These are phyloP conservation scores for Lolium perenne DNA, from an alignment of 176 grass and related monocot species.

Conservation along the genomic window DNA sequence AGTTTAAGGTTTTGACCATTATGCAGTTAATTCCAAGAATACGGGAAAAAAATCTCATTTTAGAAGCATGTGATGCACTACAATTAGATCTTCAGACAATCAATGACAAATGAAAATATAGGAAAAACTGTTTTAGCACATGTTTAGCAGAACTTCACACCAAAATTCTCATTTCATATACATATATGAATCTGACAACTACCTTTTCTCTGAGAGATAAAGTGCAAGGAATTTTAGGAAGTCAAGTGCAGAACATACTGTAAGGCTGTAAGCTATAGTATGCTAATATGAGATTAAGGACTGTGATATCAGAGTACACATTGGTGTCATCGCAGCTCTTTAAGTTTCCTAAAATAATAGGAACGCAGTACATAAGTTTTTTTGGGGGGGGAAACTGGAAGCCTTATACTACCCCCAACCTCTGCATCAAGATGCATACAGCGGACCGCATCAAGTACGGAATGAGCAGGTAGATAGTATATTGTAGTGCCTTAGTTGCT, in stretches of 20 bases:
- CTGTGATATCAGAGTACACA: not conserved
- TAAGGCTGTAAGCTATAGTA: slow-evolving; percentile 34
- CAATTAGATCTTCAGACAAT: slow-evolving; percentile 15
- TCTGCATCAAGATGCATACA: slow-evolving; percentile 14
- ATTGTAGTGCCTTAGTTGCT: too few relatives aligned
- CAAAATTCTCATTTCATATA: not conserved
- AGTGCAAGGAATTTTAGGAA: not conserved
- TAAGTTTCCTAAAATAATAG: slow-evolving; percentile 6
- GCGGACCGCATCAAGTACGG: not conserved
- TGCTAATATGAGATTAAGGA: slow-evolving; percentile 8
- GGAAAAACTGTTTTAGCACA: not conserved
- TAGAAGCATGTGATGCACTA: not conserved
- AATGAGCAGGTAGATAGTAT: not conserved
- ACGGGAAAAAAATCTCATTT: not conserved
- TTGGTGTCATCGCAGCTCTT: not conserved
- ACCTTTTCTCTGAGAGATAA: not conserved
- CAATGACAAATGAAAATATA: not conserved
- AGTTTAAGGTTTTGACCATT: not conserved
- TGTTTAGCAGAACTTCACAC: slow-evolving; percentile 15
- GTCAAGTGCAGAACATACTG: slow-evolving; percentile 16
- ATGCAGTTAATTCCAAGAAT: slow-evolving; percentile 10
- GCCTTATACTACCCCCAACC: not conserved
- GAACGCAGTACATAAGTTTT: not conserved
- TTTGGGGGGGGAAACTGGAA: not conserved
- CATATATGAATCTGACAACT: not conserved